Evolutionary conservation across 495 filamentous ascomycete species (phyloP).

Genomic region (Chaetomium fimeti): DNA sequence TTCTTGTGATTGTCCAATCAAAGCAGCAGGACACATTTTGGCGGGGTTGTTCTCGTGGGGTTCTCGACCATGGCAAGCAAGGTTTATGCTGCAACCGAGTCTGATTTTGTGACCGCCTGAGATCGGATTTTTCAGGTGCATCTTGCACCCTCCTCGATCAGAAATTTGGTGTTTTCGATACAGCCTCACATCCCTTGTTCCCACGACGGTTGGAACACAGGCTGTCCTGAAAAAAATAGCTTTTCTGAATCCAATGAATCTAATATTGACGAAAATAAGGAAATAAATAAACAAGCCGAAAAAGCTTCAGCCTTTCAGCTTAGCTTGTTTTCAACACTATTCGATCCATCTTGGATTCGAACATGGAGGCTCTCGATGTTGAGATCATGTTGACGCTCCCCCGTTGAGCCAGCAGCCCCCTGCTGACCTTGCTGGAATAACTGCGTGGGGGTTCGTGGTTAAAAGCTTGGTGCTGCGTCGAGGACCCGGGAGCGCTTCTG

Average conservation of each 20-base stretch:
- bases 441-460: not conserved
- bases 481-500: not conserved
- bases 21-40: not conserved
- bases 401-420: slow-evolving; percentile 23
- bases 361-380: slow-evolving; percentile 27
- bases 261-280: not conserved
- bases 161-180: slow-evolving; percentile 3
- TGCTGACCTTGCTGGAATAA: slow-evolving; percentile 17
- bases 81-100: slow-evolving; percentile 14
- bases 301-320: slow-evolving; percentile 12
- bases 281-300: slow-evolving; percentile 24
- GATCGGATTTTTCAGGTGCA: slow-evolving; percentile 25
- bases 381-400: slow-evolving; percentile 27
- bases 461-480: not conserved
- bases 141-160: slow-evolving; percentile 12
- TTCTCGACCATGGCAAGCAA: slow-evolving; percentile 7
- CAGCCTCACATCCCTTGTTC: not conserved
- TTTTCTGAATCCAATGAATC: slow-evolving; percentile 8
- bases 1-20: slow-evolving; percentile 30
- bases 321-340: no score
- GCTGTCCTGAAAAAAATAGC: slow-evolving; percentile 25
- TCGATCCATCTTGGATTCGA: slow-evolving; percentile 27
- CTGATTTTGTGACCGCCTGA: slow-evolving; percentile 19
- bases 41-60: slow-evolving; percentile 19
- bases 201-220: not conserved